Conservation (phyloP, 1,284 basidiomycete genomes). For the Apiotrichum porosum region DNA sequence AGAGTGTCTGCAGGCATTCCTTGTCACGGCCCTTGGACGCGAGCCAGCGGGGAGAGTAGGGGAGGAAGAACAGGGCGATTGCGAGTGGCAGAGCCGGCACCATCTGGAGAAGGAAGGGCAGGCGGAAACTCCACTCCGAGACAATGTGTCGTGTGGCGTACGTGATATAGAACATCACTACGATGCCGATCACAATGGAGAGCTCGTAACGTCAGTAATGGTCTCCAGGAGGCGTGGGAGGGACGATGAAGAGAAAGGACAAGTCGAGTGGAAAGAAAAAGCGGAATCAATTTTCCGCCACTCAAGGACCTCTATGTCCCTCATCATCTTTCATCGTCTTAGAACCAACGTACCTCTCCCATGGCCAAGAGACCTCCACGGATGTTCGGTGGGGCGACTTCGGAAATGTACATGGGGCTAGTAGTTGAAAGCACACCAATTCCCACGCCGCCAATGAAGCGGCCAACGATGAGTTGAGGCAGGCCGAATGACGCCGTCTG, state of each 20-base stretch:
- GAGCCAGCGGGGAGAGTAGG: constrained; percentile 57
- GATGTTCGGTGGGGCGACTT: constrained; percentile 43
- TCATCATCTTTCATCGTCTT: too few species aligned
- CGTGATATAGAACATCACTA: constrained; percentile 7
- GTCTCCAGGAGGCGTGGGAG: too few species aligned
- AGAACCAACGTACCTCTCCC: too few species aligned
- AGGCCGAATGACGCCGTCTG: background rate
- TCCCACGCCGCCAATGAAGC: background rate
- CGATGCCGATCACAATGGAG: constrained; percentile 16
- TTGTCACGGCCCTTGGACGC: constrained; percentile 45
- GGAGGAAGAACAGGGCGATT: constrained; percentile 48
- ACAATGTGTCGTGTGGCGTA: constrained; percentile 11
- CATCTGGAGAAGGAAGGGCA: background rate
- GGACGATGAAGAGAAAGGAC: too few species aligned
- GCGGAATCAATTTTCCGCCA: too few species aligned
- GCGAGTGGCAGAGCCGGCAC: constrained; percentile 1
- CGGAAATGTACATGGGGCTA: constrained; percentile 40
- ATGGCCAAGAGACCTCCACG: constrained; percentile 65
- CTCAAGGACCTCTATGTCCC: too few species aligned
- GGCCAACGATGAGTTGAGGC: background rate
- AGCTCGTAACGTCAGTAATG: too few species aligned
- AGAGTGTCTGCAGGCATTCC: constrained; percentile 22
- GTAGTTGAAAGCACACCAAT: constrained; percentile 39
- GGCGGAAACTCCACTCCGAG: constrained; percentile 24
- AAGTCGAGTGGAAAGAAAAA: too few species aligned